Evolutionary conservation across 1,284 basidiomycete genomes (phyloP).

Genomic region (Apiotrichum brassicae): DNA sequence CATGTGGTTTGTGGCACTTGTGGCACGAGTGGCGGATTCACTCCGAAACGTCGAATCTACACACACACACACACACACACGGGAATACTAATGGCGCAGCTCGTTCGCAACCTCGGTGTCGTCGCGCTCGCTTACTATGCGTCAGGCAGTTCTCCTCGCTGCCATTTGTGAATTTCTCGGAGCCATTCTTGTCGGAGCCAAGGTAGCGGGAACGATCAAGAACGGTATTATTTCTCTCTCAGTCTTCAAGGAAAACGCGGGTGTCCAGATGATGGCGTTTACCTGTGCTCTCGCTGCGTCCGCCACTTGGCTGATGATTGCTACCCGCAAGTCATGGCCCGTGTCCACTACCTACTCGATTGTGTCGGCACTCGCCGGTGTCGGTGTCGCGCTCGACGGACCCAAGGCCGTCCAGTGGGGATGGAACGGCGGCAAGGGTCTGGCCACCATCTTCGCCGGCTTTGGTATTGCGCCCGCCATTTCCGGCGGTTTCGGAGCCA

Average conservation of each 20-base stretch:
- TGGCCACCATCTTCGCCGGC: slow-evolving; percentile 48
- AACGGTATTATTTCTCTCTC: slow-evolving; percentile 47
- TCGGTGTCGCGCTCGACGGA: slow-evolving; percentile 50
- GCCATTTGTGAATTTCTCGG: slow-evolving; percentile 49
- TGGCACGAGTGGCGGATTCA: no score
- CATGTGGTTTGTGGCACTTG: background rate
- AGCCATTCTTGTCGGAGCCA: slow-evolving; percentile 48
- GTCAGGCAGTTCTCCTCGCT: slow-evolving; percentile 47
- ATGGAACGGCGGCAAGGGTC: slow-evolving; percentile 48
- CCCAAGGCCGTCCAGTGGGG: slow-evolving; percentile 49
- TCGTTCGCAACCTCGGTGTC: slow-evolving; percentile 51
- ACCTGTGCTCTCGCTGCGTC: slow-evolving; percentile 46
- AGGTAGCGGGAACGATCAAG: slow-evolving; percentile 49
- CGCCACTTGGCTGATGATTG: slow-evolving; percentile 48
- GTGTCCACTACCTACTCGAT: slow-evolving; percentile 50
- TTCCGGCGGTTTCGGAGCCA: slow-evolving; percentile 48
- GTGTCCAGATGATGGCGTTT: slow-evolving; percentile 50
- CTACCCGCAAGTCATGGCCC: slow-evolving; percentile 46
- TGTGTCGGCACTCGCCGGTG: slow-evolving; percentile 50
- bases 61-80: no score
- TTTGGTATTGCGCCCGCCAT: slow-evolving; percentile 45
- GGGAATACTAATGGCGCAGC: slow-evolving; percentile 24
- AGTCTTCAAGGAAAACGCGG: slow-evolving; percentile 47
- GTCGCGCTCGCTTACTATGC: slow-evolving; percentile 48
- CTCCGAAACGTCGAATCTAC: no score